phyloP scores from a whole-genome alignment of 2,329 filamentous ascomycete genomes.

The Trichophyton equinum region DNA sequence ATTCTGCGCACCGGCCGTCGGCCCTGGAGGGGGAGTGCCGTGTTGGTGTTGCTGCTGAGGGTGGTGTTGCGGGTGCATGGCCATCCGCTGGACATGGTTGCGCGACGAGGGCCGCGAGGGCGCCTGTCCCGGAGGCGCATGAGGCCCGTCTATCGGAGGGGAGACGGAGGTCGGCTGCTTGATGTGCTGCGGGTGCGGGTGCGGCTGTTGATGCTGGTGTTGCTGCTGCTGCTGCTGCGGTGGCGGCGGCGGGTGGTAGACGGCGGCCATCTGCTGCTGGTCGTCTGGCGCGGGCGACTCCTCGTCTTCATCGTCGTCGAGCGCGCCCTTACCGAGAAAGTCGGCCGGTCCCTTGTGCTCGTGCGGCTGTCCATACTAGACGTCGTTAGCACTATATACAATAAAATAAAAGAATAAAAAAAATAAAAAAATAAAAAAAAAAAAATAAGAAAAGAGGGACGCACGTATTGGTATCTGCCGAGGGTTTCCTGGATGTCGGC shows the following conservation, averaged over 20 bases:
- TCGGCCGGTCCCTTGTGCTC: conserved; percentile 94
- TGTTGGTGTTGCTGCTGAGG: conserved; percentile 40
- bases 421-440: too few relatives aligned
- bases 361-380: conserved; percentile 76
- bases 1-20: not conserved
- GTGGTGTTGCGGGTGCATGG: conserved; percentile 50
- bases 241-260: conserved; percentile 30
- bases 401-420: conserved; percentile 6
- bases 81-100: conserved; percentile 63
- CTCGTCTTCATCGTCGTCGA: conserved; percentile 72
- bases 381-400: not conserved
- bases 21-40: conserved; percentile 21
- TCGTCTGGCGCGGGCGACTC: conserved; percentile 63
- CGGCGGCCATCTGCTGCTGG: conserved; percentile 23
- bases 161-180: conserved; percentile 73
- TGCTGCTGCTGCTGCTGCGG: conserved; percentile 27
- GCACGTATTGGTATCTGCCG: conserved; percentile 76
- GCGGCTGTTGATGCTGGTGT: conserved; percentile 27
- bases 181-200: conserved; percentile 40
- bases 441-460: conserved; percentile 27
- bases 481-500: conserved; percentile 86
- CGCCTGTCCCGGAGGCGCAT: conserved; percentile 59
- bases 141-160: conserved; percentile 58
- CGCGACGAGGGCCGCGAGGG: conserved; percentile 68
- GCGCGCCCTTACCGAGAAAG: conserved; percentile 65